A percentile compares a stretch with the other conserved stretches of the same genome.
phyloP scores from a whole-genome alignment of 306 rosid genomes.

The Gynostemma pentaphyllum region DNA sequence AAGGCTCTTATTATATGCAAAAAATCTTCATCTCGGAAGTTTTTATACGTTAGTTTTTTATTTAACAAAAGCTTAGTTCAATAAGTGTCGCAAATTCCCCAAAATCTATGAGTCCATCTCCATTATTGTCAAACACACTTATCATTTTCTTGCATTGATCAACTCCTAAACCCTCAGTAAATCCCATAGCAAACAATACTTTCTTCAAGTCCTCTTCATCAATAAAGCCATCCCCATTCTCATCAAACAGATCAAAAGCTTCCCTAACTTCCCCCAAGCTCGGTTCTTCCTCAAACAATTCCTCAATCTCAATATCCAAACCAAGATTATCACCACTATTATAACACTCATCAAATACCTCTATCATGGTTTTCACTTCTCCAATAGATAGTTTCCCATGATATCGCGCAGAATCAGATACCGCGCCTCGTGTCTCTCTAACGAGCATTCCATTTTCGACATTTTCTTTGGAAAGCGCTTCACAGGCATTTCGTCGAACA shows the following conservation, averaged over 20 bases:
- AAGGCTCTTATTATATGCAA: too few species aligned
- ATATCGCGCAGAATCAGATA: not conserved
- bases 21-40: not conserved
- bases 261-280: slow-evolving; percentile 32
- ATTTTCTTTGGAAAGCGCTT: not conserved
- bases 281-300: slow-evolving; percentile 24
- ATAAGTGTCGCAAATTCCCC: slow-evolving; percentile 28
- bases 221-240: slow-evolving; percentile 40
- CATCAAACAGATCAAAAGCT: slow-evolving; percentile 38
- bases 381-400: slow-evolving; percentile 8
- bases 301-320: slow-evolving; percentile 11
- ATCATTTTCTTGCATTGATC: slow-evolving; percentile 34
- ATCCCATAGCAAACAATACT: slow-evolving; percentile 23
- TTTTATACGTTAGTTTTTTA: not conserved
- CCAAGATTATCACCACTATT: not conserved
- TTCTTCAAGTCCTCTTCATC: slow-evolving; percentile 33
- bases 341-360: slow-evolving; percentile 12
- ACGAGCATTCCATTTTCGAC: slow-evolving; percentile 7
- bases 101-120: slow-evolving; percentile 39
- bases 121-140: slow-evolving; percentile 22
- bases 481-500: not conserved
- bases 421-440: not conserved
- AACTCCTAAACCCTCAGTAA: slow-evolving; percentile 16
- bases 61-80: slow-evolving; percentile 21
- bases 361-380: slow-evolving; percentile 19